Base-by-base conservation (phyloP, 352 stramenopile genomes). In the Phytopythium cucurbitacearum region DNA sequence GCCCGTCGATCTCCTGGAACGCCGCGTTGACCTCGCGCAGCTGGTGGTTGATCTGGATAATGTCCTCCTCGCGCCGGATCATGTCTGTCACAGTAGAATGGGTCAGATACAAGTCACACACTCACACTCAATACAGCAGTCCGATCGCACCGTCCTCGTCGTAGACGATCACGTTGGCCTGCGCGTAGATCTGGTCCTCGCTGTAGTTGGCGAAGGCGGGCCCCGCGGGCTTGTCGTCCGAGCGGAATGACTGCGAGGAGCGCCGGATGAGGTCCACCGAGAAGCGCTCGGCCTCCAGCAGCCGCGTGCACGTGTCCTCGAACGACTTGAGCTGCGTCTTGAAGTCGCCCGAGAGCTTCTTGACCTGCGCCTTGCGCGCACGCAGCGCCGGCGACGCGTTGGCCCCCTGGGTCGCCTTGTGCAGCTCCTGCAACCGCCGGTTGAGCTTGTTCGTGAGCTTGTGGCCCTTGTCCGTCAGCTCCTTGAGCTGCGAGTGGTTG, bases 41-140 rank as follows among this genome's bases (percentile, higher is more conserved):
- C 53, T 94, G 83, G 52, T 93, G 82, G 62, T 92, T 93, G 59
- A 94, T 94, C 50, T 93, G 84, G 54, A 94, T 73, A 45, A 94
- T 94, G 44, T 94, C 85, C 32, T 94, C 78, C 55, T 94, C 85
- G 68, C 85, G 67, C 48, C 82, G 70, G 34, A 80, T 76, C 36
- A 94, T 28, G 53, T 94, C 84, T 94, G 54, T 33, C 15, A 45
- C n/a, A n/a, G n/a, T n/a, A n/a, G n/a, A n/a, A n/a, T n/a, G n/a
- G n/a, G n/a, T n/a, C n/a, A n/a, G n/a, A n/a, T n/a, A n/a, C n/a
- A 33, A 46, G 10, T 13, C 39, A 7, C 21, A 9, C 41, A 35
- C n/a, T n/a, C n/a, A n/a, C n/a, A n/a, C n/a, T n/a, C n/a, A n/a
- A n/a, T n/a, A n/a, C n/a, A n/a, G n/a, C n/a, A n/a, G n/a, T n/a